phyloP scores from a whole-genome alignment of 116 monocot genomes.

The Zostera marina region DNA sequence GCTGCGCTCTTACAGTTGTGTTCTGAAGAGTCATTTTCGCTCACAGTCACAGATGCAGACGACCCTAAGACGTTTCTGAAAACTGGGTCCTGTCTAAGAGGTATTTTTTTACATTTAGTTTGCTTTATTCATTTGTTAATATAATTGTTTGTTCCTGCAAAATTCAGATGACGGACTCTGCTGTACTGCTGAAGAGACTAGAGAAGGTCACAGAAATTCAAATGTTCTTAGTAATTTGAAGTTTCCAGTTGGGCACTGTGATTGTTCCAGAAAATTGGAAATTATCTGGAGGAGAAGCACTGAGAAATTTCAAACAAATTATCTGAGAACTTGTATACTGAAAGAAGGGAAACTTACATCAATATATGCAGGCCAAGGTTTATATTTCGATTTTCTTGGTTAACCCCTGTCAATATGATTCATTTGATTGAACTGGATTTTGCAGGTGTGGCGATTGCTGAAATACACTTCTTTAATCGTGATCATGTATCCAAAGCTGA shows the following conservation, averaged over 20 bases:
- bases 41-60: slow-evolving; percentile 19
- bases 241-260: slow-evolving; percentile 31
- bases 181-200: slow-evolving; percentile 18
- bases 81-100: slow-evolving; percentile 1
- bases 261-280: slow-evolving; percentile 36
- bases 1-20: slow-evolving; percentile 92
- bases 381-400: not conserved
- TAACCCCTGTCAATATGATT: too few species aligned
- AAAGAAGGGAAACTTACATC: slow-evolving; percentile 66
- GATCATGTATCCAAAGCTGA: slow-evolving; percentile 59
- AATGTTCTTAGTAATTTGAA: slow-evolving; percentile 22
- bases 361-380: slow-evolving; percentile 20
- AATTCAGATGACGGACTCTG: slow-evolving; percentile 38
- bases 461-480: slow-evolving; percentile 56
- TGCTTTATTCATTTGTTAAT: too few species aligned
- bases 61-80: slow-evolving; percentile 17
- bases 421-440: not conserved
- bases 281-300: slow-evolving; percentile 49
- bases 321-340: slow-evolving; percentile 38
- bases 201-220: slow-evolving; percentile 28
- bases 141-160: too few species aligned
- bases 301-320: slow-evolving; percentile 33
- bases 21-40: slow-evolving; percentile 29
- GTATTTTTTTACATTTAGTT: too few species aligned
- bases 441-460: slow-evolving; percentile 64